Evolutionary conservation across 306 rosid genomes (phyloP).

Genomic region (Elaeagnus macrophylla): DNA sequence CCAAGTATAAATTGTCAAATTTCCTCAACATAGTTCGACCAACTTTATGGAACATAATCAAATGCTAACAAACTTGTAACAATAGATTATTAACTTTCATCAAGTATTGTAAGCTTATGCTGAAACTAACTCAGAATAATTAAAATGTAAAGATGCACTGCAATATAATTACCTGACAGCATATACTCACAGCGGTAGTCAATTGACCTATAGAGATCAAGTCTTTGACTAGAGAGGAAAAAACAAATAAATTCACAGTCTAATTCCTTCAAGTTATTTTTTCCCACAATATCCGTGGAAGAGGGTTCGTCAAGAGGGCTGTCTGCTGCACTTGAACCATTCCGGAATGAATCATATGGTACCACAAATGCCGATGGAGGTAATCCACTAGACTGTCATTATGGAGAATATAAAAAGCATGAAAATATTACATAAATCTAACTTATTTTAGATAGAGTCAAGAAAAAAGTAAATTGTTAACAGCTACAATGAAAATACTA

Average conservation of each 20-base stretch:
- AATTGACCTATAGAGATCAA: constrained; percentile 63
- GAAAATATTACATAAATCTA: background rate
- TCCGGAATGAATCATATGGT: constrained; percentile 72
- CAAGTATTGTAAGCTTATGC: constrained; percentile 1
- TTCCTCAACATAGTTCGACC: too few relatives aligned
- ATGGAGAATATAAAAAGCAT: constrained; percentile 20
- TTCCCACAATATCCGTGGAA: constrained; percentile 23
- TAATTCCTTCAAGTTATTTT: constrained; percentile 43
- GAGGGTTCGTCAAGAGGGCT: constrained; percentile 29
- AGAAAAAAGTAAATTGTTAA: background rate
- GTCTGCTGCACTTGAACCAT: constrained; percentile 32
- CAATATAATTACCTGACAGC: constrained; percentile 49
- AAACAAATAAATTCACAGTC: constrained; percentile 68
- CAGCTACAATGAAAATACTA: background rate
- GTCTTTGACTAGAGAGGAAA: constrained; percentile 75
- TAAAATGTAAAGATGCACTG: background rate
- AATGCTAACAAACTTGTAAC: background rate
- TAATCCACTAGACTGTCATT: constrained; percentile 93
- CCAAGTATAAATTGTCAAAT: too few relatives aligned
- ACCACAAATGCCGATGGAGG: constrained; percentile 93
- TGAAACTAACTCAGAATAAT: constrained; percentile 6
- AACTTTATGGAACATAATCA: background rate
- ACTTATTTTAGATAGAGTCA: background rate
- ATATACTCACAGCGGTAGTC: constrained; percentile 89
- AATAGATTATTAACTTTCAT: background rate